A percentile compares a stretch with the other conserved stretches of the same genome.
Conservation (phyloP, 1,284 basidiomycete species). For the Naganishia cerealis region DNA sequence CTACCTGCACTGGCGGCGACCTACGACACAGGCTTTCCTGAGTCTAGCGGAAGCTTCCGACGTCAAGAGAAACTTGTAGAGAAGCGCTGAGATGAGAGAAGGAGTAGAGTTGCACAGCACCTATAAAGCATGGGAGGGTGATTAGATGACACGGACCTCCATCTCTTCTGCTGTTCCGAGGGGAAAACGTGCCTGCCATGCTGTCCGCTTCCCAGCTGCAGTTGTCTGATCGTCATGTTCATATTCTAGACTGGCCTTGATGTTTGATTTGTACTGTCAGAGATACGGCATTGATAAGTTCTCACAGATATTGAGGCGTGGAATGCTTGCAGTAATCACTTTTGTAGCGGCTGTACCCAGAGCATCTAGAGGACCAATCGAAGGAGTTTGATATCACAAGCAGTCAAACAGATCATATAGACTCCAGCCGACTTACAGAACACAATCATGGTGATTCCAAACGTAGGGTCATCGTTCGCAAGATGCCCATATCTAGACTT, state of each 20-base stretch:
- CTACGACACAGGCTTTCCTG: slow-evolving; percentile 38
- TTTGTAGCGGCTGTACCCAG: slow-evolving; percentile 81
- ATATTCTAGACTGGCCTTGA: slow-evolving; percentile 76
- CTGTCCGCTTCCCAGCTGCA: slow-evolving; percentile 62
- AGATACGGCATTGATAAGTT: not conserved
- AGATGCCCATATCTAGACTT: slow-evolving; percentile 45
- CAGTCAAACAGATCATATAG: not conserved
- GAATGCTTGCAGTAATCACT: slow-evolving; percentile 63
- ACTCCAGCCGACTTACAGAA: slow-evolving; percentile 60
- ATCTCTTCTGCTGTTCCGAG: not conserved
- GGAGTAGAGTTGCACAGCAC: slow-evolving; percentile 75
- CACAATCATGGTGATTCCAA: slow-evolving; percentile 71
- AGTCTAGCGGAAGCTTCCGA: slow-evolving; percentile 2
- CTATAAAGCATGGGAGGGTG: slow-evolving; percentile 33
- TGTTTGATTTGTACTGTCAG: slow-evolving; percentile 54
- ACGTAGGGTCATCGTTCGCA: slow-evolving; percentile 54
- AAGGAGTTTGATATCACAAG: slow-evolving; percentile 32
- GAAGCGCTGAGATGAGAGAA: slow-evolving; percentile 64
- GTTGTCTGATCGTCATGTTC: slow-evolving; percentile 67
- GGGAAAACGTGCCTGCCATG: slow-evolving; percentile 62
- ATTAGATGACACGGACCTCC: not conserved
- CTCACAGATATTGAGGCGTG: not conserved
- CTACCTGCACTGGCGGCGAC: not conserved
- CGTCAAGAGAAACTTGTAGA: slow-evolving; percentile 61
- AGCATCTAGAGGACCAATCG: slow-evolving; percentile 57